Base-by-base conservation (phyloP, 805 yeast genomes). In the Wickerhamomyces queroliae region DNA sequence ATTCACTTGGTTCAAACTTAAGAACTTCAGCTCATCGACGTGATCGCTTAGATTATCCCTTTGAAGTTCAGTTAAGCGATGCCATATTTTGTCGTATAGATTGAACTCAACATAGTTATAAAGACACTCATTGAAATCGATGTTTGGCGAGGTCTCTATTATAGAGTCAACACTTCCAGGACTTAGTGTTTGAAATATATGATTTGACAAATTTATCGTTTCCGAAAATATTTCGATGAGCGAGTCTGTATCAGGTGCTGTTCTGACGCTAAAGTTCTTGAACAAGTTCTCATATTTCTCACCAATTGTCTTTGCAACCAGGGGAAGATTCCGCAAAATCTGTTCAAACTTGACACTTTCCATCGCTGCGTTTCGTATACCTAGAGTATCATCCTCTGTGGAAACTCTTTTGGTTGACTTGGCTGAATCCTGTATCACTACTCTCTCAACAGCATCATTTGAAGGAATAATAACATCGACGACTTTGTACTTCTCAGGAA, bases 61-160 rank as follows among this genome's bases (percentile, higher is more conserved):
- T 37, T 47, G 40, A 24, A 67, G 34, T 7, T 46, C 48, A 12
- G 56, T 53, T 12, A 76, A 50, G 26, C 65, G 62, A 2, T 64
- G 46, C 93, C 95, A 85, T 7, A 88, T 54, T 44, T 72, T 75
- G 46, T 77, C 83, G 50, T 78, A 83, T 24, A 87, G 57, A 41
- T 79, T 78, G 43, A 70, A 50, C 50, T 90, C 96, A 13, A 86
- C 80, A 49, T 86, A 86, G 39, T 77, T 78, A 49, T 79, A 82
- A 2, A 88, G 66, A 33, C 78, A 64, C 41, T 66, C 67, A 47
- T 67, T 74, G 46, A 78, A 59, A 41, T 80, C 76, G 15, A 70
- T 43, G 1, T 53, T 58, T 0, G 74, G 72, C 31, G 66, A 58
- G 11, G 25, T 29, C 15, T 50, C 44, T 7, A 50, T 41, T 9